Evolutionary conservation across 495 filamentous ascomycete species (phyloP), one percentile per base, ranked within the genome.

Genomic region (Xylaria curta): DNA sequence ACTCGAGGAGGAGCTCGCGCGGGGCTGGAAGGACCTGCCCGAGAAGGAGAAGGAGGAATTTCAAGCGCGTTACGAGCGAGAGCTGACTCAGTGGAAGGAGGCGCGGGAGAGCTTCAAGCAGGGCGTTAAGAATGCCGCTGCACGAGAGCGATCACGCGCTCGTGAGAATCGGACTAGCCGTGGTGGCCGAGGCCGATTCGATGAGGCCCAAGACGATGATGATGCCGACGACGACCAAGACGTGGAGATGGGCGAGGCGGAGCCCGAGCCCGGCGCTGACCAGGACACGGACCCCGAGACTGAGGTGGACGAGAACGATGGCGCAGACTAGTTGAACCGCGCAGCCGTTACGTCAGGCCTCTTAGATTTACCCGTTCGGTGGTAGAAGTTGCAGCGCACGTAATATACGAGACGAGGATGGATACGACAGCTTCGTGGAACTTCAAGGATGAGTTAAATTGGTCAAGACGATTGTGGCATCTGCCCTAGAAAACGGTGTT

Each of bases 11-110:
- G 81, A 82, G 70, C 79, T 89, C 10, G 83, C 85, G 33, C 75
- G 75, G n/a, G 82, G 82, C 13, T 89, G 87, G 87, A 84, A 83
- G 42, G 80, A 82, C 24, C 76, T 87, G 3, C 75, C 80, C 6
- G 78, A 84, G 28, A 81, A 76, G 42, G 81, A 83, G 68, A 83
- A 84, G 54, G 80, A 84, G 28, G 81, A 83, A 40, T 87, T 82
- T 53, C 75, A 82, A 44, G 58, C 75, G 8, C 81, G 83, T 13
- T 85, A 81, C 33, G 83, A 86, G 40, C 47, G 78, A 42, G 76
- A 81, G 49, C 73, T 84, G 56, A 78, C 69, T 19, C 81, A 84
- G 71, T 84, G 82, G 70, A 77, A 84, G 64, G 81, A 83, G 73
- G 81, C 84, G 6, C 72, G 75, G 8, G 75, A 78, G 28, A 74